Conservation (phyloP, 371 early-diverging fungal genomes). For the Actinomortierella wolfii region DNA sequence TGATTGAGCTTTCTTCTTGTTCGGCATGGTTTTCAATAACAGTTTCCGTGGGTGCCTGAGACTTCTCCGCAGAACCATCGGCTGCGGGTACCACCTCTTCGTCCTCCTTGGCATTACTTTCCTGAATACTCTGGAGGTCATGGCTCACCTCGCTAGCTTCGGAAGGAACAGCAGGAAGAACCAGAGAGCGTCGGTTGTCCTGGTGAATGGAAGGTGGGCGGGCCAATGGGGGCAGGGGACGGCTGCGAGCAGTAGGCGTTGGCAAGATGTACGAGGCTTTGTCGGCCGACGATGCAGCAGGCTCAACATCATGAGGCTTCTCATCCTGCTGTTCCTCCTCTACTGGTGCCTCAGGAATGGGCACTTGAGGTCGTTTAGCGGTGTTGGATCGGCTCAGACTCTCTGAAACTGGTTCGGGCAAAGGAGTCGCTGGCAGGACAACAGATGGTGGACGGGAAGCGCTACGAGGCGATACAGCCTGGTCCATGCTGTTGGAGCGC, state of each 20-base stretch:
- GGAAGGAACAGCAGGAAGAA: conserved; percentile 32
- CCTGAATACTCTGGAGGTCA: background rate
- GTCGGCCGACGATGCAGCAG: conserved; percentile 11
- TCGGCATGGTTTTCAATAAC: background rate
- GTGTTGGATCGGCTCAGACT: conserved; percentile 24
- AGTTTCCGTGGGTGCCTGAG: no score
- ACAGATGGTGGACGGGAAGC: conserved; percentile 2
- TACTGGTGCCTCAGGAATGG: conserved; percentile 33
- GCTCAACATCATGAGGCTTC: conserved; percentile 4
- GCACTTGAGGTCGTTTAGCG: conserved; percentile 27
- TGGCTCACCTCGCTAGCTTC: conserved; percentile 16
- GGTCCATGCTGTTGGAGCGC: conserved; percentile 24
- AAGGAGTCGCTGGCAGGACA: conserved; percentile 5
- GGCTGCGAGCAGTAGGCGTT: conserved; percentile 22
- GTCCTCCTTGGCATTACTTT: conserved; percentile 8
- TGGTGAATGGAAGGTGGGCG: conserved; percentile 47
- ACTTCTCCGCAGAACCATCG: no score
- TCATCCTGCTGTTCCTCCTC: conserved; percentile 15
- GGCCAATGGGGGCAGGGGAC: conserved; percentile 42
- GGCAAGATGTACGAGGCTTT: conserved; percentile 32
- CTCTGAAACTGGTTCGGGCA: conserved; percentile 7
- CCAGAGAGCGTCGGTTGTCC: conserved; percentile 28
- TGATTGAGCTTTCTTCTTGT: background rate
- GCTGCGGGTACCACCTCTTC: conserved; percentile 3
- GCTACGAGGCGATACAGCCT: conserved; percentile 19